phyloP scores from a whole-genome alignment of 2,329 filamentous ascomycete species.

The Neophaeococcomyces mojaviensis region DNA sequence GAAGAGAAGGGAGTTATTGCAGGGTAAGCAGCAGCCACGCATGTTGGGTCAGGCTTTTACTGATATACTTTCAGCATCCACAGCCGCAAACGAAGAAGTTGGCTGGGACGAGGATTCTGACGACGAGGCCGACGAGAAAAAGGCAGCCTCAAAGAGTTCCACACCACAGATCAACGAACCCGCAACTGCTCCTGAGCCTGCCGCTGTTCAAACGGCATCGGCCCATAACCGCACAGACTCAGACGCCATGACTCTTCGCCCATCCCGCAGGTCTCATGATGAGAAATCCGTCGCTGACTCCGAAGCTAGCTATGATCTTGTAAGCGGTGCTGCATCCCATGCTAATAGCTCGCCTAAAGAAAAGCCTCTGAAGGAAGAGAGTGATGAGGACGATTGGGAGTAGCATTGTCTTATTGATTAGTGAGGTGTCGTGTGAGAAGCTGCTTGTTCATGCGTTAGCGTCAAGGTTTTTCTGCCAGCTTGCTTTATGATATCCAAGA shows the following conservation, averaged over 20 bases:
- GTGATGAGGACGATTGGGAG: constrained; percentile 37
- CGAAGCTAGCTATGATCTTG: constrained; percentile 91
- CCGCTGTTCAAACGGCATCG: constrained; percentile 16
- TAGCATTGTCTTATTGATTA: too few species aligned
- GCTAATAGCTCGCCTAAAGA: constrained; percentile 61
- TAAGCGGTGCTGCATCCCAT: constrained; percentile 72
- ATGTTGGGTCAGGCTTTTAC: constrained; percentile 7
- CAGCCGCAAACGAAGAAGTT: constrained; percentile 58
- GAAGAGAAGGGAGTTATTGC: constrained; percentile 77
- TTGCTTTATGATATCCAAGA: too few species aligned
- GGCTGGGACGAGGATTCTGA: constrained; percentile 67
- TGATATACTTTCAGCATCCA: constrained; percentile 31
- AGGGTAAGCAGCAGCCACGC: constrained; percentile 54
- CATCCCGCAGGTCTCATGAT: constrained; percentile 68
- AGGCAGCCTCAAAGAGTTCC: constrained; percentile 30
- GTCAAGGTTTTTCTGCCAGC: too few species aligned
- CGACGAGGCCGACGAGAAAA: constrained; percentile 39
- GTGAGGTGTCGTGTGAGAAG: too few species aligned
- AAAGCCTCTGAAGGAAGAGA: constrained; percentile 47
- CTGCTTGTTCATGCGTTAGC: too few species aligned
- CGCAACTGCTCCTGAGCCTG: constrained; percentile 19
- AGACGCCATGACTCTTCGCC: constrained; percentile 43
- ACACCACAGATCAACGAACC: constrained; percentile 14
- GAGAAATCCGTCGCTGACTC: constrained; percentile 87
- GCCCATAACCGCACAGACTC: constrained; percentile 28